A percentile compares a stretch with the other conserved stretches of the same genome.
Evolutionary conservation across 2,329 filamentous ascomycete genomes (phyloP).

Genomic region (Aureobasidium pullulans): DNA sequence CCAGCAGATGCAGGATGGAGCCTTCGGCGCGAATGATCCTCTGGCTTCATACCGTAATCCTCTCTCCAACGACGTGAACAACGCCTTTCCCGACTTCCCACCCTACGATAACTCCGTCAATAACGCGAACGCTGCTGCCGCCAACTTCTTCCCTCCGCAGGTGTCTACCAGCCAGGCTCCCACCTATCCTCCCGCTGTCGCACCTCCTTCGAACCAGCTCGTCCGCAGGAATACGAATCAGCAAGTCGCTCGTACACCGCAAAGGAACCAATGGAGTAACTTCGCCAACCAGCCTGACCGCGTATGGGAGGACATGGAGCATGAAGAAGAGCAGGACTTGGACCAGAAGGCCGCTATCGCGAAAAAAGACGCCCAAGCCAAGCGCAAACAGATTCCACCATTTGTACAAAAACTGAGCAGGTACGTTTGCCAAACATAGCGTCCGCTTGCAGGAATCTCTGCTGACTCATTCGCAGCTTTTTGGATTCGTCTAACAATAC

Average conservation of each 20-base stretch:
- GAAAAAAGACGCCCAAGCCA: slow-evolving; percentile 80
- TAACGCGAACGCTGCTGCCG: slow-evolving; percentile 30
- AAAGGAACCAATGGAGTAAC: slow-evolving; percentile 35
- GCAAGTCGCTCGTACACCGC: slow-evolving; percentile 33
- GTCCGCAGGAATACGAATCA: slow-evolving; percentile 41
- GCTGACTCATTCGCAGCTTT: slow-evolving; percentile 53
- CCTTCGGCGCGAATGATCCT: slow-evolving; percentile 19
- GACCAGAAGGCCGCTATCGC: slow-evolving; percentile 73
- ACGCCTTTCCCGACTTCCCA: slow-evolving; percentile 28
- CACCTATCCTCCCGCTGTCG: slow-evolving; percentile 18
- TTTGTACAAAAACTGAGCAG: slow-evolving; percentile 98
- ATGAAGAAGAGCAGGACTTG: slow-evolving; percentile 69
- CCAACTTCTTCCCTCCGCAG: slow-evolving; percentile 24
- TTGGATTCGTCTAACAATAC: slow-evolving; percentile 89
- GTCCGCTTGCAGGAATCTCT: slow-evolving; percentile 12
- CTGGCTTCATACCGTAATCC: slow-evolving; percentile 43
- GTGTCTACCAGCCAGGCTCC: slow-evolving; percentile 23
- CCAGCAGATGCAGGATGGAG: slow-evolving; percentile 17
- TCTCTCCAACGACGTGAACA: slow-evolving; percentile 34
- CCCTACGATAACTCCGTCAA: slow-evolving; percentile 29
- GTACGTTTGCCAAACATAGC: slow-evolving; percentile 45
- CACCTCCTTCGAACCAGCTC: slow-evolving; percentile 34
- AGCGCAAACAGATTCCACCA: slow-evolving; percentile 90
- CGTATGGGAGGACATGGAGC: slow-evolving; percentile 40
- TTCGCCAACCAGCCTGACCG: slow-evolving; percentile 25